Evolutionary conservation across 2,329 filamentous ascomycete genomes (phyloP).

Genomic region (Aspergillus ochraceoroseus): DNA sequence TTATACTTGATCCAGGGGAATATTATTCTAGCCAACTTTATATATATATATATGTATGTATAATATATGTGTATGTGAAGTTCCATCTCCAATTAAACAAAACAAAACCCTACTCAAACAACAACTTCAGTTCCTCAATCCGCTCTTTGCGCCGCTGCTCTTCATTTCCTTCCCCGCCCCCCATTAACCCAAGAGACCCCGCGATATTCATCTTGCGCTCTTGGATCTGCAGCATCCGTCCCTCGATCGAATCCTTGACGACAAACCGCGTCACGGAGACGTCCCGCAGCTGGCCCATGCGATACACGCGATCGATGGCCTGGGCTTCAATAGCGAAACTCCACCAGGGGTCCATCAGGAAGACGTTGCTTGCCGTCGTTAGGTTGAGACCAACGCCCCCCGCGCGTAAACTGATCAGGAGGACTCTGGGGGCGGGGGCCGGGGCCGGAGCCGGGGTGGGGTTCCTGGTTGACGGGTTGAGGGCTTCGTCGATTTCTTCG

Average conservation of each 20-base stretch:
- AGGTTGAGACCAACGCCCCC: conserved; percentile 93
- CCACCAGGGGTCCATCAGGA: conserved; percentile 99
- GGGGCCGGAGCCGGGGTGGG: conserved; percentile 18
- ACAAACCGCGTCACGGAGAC: conserved; percentile 86
- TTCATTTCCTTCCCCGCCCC: conserved; percentile 79
- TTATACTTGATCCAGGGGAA: too few relatives aligned
- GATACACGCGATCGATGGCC: conserved; percentile 93
- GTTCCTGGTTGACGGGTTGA: background rate
- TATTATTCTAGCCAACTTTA: too few relatives aligned
- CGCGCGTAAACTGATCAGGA: conserved; percentile 79
- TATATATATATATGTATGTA: too few relatives aligned
- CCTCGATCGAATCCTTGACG: conserved; percentile 84
- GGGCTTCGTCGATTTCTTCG: conserved; percentile 37
- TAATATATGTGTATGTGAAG: too few relatives aligned
- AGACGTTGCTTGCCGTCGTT: conserved; percentile 82
- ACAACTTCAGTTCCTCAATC: conserved; percentile 89
- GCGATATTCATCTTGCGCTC: conserved; percentile 85
- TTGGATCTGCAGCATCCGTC: conserved; percentile 88
- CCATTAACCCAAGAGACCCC: conserved; percentile 92
- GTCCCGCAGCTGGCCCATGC: conserved; percentile 86
- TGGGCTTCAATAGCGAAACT: conserved; percentile 94
- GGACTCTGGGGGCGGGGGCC: conserved; percentile 47
- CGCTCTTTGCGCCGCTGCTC: conserved; percentile 86
- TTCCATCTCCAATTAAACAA: too few relatives aligned
- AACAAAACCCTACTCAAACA: conserved; percentile 51